Conservation (phyloP, 164 flowering plant species). For the Tetrastigma voinierianum region DNA sequence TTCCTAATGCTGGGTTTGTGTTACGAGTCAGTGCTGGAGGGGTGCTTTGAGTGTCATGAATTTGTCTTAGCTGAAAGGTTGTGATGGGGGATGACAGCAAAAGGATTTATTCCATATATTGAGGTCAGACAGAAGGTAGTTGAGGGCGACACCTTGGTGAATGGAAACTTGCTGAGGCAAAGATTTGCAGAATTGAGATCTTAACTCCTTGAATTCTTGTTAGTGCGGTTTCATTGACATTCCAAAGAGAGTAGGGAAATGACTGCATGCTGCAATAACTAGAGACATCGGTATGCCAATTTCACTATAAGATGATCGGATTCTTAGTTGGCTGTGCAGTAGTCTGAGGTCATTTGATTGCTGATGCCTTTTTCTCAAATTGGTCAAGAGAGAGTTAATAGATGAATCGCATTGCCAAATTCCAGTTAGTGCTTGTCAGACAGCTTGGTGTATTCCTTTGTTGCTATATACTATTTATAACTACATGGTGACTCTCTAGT, state of each 20-base stretch:
- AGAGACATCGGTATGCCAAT: no score
- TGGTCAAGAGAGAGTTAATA: no score
- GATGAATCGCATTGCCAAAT: neutral
- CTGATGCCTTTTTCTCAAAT: no score
- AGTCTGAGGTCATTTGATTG: no score
- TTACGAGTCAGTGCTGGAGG: conserved; percentile 58
- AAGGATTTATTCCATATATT: conserved; percentile 72
- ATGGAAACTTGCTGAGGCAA: conserved; percentile 60
- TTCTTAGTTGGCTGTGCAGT: no score
- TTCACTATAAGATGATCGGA: no score
- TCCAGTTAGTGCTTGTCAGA: neutral
- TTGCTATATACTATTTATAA: neutral
- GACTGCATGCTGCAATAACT: no score
- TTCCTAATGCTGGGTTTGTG: conserved; percentile 56
- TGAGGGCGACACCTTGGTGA: conserved; percentile 67
- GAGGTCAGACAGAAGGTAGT: conserved; percentile 61
- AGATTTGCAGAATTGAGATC: conserved; percentile 52
- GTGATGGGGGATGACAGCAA: conserved; percentile 59
- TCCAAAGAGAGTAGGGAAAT: neutral
- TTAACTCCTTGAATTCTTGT: conserved; percentile 22
- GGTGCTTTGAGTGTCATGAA: conserved; percentile 61
- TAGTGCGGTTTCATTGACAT: neutral
- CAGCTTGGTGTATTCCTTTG: neutral
- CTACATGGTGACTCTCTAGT: neutral
- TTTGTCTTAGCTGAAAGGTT: conserved; percentile 64